These are phyloP conservation scores for Cocos nucifera DNA, from an alignment of 176 grass and related monocot species.

Conservation along the genomic window DNA sequence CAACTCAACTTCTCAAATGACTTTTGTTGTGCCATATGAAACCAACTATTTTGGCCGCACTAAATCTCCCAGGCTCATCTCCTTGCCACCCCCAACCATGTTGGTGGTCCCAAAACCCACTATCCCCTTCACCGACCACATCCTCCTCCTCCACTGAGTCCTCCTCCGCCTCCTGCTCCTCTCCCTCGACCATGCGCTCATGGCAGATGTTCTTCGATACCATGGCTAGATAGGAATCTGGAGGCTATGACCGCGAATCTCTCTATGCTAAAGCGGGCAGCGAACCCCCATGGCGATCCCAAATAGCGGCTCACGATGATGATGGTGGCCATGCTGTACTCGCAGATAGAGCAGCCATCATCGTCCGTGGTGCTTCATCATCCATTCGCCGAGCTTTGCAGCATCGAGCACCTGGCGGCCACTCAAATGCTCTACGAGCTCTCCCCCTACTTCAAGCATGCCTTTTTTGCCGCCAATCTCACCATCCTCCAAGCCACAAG, in stretches of 20 bases:
- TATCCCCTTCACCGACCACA: neutral
- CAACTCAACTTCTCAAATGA: too few relatives aligned
- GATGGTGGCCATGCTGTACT: constrained; percentile 1
- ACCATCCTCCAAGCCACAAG: constrained; percentile 5
- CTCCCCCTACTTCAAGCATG: constrained; percentile 8
- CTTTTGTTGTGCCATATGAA: too few relatives aligned
- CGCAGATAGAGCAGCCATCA: neutral
- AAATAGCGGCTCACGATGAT: constrained; percentile 2
- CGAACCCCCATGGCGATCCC: constrained; percentile 1
- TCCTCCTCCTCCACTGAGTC: neutral
- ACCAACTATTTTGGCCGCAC: too few relatives aligned
- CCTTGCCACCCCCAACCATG: neutral
- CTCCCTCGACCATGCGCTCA: neutral
- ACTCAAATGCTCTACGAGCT: neutral
- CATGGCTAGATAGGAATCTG: neutral
- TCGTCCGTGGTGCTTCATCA: neutral
- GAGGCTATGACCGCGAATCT: neutral
- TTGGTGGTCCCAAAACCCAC: neutral
- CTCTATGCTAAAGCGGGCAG: neutral
- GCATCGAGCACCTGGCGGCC: neutral
- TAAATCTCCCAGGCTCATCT: neutral
- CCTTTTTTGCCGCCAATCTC: neutral
- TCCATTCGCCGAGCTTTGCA: neutral
- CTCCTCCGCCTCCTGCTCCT: neutral
- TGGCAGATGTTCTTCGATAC: constrained; percentile 5